phyloP scores from a whole-genome alignment of 2,329 filamentous ascomycete species.

The Diaporthe aspalathi region DNA sequence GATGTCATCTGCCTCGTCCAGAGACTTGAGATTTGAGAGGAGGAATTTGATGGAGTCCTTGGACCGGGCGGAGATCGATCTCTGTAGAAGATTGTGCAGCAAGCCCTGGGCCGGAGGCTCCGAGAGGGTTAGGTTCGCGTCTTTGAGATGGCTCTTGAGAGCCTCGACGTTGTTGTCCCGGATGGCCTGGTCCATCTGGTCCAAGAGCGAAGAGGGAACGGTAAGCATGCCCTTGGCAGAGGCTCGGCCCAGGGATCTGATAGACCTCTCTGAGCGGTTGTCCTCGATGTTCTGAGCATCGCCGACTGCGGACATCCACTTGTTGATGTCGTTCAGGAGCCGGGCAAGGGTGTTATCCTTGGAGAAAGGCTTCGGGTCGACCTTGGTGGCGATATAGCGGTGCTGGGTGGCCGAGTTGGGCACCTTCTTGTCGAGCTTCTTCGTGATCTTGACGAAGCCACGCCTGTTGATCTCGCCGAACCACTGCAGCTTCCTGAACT shows the following conservation, averaged over 20 bases:
- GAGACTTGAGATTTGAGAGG: constrained; percentile 73
- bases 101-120: constrained; percentile 71
- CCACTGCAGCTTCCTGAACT: constrained; percentile 93
- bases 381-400: constrained; percentile 88
- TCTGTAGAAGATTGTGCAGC: constrained; percentile 83
- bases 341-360: constrained; percentile 69
- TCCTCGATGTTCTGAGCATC: constrained; percentile 84
- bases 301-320: constrained; percentile 86
- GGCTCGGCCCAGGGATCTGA: constrained; percentile 80
- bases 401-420: constrained; percentile 80
- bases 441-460: constrained; percentile 98
- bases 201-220: constrained; percentile 75
- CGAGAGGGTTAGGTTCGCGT: constrained; percentile 65
- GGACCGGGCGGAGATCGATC: constrained; percentile 77
- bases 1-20: constrained; percentile 91
- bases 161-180: constrained; percentile 72
- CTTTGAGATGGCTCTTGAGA: constrained; percentile 67
- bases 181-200: constrained; percentile 78
- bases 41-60: constrained; percentile 78
- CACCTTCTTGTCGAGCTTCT: constrained; percentile 98
- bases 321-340: constrained; percentile 77
- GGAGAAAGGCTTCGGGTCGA: constrained; percentile 88
- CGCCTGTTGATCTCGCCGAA: constrained; percentile 96
- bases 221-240: constrained; percentile 81
- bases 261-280: constrained; percentile 77